These are phyloP conservation scores for Podospora bellae-mahoneyi DNA, from an alignment of 495 filamentous ascomycete genomes.

Conservation along the genomic window DNA sequence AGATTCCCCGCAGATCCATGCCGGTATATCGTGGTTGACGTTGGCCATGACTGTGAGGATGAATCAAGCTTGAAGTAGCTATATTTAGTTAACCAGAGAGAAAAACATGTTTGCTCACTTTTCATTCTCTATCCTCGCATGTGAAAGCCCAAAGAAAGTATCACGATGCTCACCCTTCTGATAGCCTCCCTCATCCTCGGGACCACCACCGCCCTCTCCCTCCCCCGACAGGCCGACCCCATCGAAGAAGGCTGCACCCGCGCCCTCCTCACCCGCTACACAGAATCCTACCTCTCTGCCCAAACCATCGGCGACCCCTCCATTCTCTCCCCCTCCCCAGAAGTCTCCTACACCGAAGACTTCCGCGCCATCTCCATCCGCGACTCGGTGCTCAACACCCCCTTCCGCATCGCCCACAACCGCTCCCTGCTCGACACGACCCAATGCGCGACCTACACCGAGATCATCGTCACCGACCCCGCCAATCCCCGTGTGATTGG, in stretches of 20 bases:
- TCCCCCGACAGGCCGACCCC: not conserved
- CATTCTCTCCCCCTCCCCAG: not conserved
- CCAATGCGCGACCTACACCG: slow-evolving; percentile 48
- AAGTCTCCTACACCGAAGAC: slow-evolving; percentile 36
- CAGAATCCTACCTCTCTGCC: slow-evolving; percentile 7
- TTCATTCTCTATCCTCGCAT: not conserved
- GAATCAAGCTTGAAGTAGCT: not conserved
- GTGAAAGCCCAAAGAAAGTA: not conserved
- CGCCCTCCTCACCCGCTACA: not conserved
- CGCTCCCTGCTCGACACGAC: slow-evolving; percentile 47
- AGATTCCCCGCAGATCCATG: not conserved
- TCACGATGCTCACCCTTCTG: not conserved
- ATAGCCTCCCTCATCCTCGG: not conserved
- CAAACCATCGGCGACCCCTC: slow-evolving; percentile 4
- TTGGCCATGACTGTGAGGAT: not conserved
- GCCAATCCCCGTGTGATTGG: slow-evolving; percentile 48
- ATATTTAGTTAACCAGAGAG: not conserved
- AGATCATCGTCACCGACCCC: slow-evolving; percentile 44
- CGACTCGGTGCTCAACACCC: slow-evolving; percentile 40
- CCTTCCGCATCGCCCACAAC: slow-evolving; percentile 48
- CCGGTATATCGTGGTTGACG: not conserved
- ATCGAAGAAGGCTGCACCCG: slow-evolving; percentile 7
- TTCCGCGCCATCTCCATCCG: slow-evolving; percentile 38
- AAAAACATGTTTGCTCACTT: no score
- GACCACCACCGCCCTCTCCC: not conserved